A percentile compares a stretch with the other conserved stretches of the same genome.
Evolutionary conservation across 306 rosid species (phyloP).

Genomic region (Lathyrus sativus): DNA sequence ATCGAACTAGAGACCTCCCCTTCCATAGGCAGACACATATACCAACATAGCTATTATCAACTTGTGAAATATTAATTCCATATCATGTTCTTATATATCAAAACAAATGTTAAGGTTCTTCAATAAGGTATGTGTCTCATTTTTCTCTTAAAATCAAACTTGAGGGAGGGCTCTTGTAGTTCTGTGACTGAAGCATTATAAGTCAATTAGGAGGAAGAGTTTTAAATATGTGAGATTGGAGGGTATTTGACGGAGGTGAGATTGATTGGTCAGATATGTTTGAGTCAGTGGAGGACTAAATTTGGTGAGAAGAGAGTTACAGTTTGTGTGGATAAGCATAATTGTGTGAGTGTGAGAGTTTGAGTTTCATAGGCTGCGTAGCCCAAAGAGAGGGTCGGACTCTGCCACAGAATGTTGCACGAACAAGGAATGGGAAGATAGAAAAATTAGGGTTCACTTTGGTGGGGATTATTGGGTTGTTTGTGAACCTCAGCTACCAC

Average conservation of each 20-base stretch:
- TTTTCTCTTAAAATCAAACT: too few relatives aligned
- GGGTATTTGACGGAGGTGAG: too few relatives aligned
- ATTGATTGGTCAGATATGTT: conserved; percentile 1
- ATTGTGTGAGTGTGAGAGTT: conserved; percentile 1
- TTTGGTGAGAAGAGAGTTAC: background rate
- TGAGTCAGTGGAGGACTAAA: background rate
- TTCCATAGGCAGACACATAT: too few relatives aligned
- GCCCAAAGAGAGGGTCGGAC: background rate
- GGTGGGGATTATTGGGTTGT: background rate
- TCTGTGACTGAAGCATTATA: background rate
- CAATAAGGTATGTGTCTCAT: too few relatives aligned
- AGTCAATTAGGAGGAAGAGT: too few relatives aligned
- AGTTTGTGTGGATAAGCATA: background rate
- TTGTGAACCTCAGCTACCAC: background rate
- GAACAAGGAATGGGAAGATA: background rate
- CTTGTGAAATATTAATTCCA: too few relatives aligned
- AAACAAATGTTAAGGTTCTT: too few relatives aligned
- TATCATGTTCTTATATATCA: too few relatives aligned
- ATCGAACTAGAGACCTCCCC: too few relatives aligned
- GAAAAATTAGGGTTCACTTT: conserved; percentile 7
- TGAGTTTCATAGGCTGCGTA: background rate
- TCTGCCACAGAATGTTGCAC: background rate
- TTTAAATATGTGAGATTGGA: too few relatives aligned
- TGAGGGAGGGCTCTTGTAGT: background rate
- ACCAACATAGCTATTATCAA: too few relatives aligned